Base-by-base conservation (phyloP, 257 asterid genomes). In the Phtheirospermum japonicum region DNA sequence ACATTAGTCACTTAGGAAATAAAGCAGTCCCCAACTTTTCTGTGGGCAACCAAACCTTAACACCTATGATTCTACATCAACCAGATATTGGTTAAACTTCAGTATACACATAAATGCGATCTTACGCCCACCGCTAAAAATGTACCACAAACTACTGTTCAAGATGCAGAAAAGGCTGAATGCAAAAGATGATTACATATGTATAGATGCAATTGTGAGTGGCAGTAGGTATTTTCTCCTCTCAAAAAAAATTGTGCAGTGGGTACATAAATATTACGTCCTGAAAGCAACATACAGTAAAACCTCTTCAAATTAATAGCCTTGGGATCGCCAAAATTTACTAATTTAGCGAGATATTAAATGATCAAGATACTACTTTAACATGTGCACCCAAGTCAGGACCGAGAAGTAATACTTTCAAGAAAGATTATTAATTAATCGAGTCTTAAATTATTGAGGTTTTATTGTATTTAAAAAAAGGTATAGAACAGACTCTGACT, bases 141-240 rank as follows among this genome's bases (percentile, higher is more conserved):
- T 42, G 49, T 12, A 12, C 16, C n/a, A n/a, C 12, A 50, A 9
- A 54, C 13, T n/a, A 45, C 18, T 3, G 32, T 46, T 63, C 26
- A 33, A 50, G 36, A 49, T 53, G 61, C 56, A 69, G 63, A 60
- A 52, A 17, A 52, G n/a, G 26, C 26, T 10, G n/a, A 51, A 17
- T 28, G 66, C n/a, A n/a, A n/a, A 28, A 57, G 18, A 26, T 20
- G 10, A 50, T 11, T 18, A 10, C 39, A 65, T 40, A 59, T 19
- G 64, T 45, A 55, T 59, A 59, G 36, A 31, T 19, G 42, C 63
- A 17, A 60, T 20, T 61, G 42, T 45, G 28, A 45, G 51, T n/a
- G 14, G 37, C 32, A 30, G 23, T 23, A 42, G 28, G 28, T 42
- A 42, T 12, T 42, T 39, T 39, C 48, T 7, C 14, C 18, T 12